Conservation (phyloP, 192 early-diverging fungal species). For the Radiomyces spectabilis region DNA sequence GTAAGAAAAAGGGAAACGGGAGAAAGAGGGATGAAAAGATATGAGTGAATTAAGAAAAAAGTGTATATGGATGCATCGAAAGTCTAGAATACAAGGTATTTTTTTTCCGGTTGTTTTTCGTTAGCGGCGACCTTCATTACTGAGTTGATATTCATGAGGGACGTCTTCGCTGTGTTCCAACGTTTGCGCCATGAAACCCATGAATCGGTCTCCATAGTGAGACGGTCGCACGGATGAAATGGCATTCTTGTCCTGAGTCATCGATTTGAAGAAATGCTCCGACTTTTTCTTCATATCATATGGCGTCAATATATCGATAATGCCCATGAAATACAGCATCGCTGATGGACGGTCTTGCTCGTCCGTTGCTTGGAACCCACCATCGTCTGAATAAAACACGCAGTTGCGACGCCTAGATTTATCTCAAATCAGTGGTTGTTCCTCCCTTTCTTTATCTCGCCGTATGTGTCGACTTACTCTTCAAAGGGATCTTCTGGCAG, state of each 20-base stretch:
- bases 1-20: not conserved
- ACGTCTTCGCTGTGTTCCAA: conserved; percentile 48
- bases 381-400: conserved; percentile 87
- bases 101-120: too few species aligned
- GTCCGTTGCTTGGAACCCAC: conserved; percentile 82
- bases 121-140: too few species aligned
- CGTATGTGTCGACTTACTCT: conserved; percentile 13
- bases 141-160: conserved; percentile 10
- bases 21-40: not conserved
- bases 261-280: conserved; percentile 85
- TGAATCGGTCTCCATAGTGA: conserved; percentile 84
- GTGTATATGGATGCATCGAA: not conserved
- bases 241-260: conserved; percentile 67
- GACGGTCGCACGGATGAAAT: conserved; percentile 85
- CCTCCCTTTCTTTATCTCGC: too few species aligned
- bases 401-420: conserved; percentile 57
- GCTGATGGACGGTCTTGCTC: conserved; percentile 56
- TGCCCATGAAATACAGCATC: conserved; percentile 89
- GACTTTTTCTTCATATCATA: conserved; percentile 84
- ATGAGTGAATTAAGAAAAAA: not conserved
- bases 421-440: too few species aligned
- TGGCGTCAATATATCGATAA: conserved; percentile 97
- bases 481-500: conserved; percentile 48
- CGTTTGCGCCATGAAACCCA: conserved; percentile 79
- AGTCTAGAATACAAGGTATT: too few species aligned